These are phyloP conservation scores for Diutina rugosa DNA, from an alignment of 1,139 yeast species.

Conservation along the genomic window DNA sequence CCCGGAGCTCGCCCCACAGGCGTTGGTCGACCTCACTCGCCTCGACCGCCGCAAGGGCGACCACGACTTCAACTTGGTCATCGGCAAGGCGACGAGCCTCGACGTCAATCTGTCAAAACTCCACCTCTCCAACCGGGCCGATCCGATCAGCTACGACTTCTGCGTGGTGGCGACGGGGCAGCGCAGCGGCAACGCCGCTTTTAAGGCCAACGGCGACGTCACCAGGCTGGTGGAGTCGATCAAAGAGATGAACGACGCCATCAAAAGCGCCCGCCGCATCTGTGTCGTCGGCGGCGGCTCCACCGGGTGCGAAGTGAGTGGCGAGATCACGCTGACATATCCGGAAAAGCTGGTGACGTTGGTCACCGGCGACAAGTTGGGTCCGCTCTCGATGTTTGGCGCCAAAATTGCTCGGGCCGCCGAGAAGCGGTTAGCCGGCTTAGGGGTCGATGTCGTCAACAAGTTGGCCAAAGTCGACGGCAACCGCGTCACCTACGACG, in stretches of 20 bases:
- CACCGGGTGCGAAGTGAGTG: slow-evolving; percentile 28
- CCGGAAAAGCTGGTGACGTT: slow-evolving; percentile 13
- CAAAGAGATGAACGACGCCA: slow-evolving; percentile 3
- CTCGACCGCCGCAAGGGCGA: slow-evolving; percentile 8
- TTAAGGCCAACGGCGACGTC: slow-evolving; percentile 6
- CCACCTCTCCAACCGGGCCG: slow-evolving; percentile 5
- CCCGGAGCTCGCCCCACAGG: slow-evolving; percentile 9
- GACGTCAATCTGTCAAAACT: slow-evolving; percentile 11
- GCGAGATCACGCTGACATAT: slow-evolving; percentile 17
- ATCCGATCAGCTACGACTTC: slow-evolving; percentile 13
- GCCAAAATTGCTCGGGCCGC: slow-evolving; percentile 9
- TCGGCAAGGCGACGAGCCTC: slow-evolving; percentile 12
- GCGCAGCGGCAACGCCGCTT: slow-evolving; percentile 8
- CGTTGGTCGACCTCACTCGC: slow-evolving; percentile 11
- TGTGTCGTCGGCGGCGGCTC: slow-evolving; percentile 29
- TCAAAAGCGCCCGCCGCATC: slow-evolving; percentile 12
- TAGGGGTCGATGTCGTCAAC: slow-evolving; percentile 17
- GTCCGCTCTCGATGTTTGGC: slow-evolving; percentile 10
- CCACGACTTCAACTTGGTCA: slow-evolving; percentile 9
- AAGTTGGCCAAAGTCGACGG: slow-evolving; percentile 5
- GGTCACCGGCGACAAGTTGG: slow-evolving; percentile 15
- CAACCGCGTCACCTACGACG: slow-evolving; percentile 3
- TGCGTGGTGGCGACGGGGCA: slow-evolving; percentile 23
- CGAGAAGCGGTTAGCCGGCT: slow-evolving; percentile 9
- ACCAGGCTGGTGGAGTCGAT: slow-evolving; percentile 6